Evolutionary conservation across 2,329 filamentous ascomycete species (phyloP), one percentile per base, ranked within the genome.

Genomic region (Neoscytalidium dimidiatum): DNA sequence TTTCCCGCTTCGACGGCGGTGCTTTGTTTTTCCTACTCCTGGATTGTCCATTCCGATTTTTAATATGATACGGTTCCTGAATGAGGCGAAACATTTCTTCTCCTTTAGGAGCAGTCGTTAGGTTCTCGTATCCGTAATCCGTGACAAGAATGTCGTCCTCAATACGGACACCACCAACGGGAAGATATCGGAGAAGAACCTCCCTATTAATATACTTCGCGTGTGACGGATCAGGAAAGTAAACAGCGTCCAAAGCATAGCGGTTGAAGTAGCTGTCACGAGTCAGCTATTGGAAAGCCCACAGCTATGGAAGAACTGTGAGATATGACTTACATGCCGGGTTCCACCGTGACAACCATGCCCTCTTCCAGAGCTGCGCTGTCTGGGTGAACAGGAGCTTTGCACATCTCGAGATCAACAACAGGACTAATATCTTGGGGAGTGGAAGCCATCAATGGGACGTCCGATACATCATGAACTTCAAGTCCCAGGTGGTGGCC

Each of bases 401-500:
- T 70, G 66, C 74, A 78, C 23, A 71, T 69, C 13, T 70, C 62
- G 1, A 70, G 21, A 48, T 75, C 70, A 35, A 72, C 77, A 1
- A 78, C 74, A 17, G 75, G 71, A 35, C 67, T 77, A 73, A 46
- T 72, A 75, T 35, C 73, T 69, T 4, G 19, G 49, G 51, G 9
- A 4, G 9, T 43, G 33, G 33, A 31, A 31, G 35, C 51, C 64
- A 53, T 65, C 23, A 65, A 46, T 21, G 64, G 64, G 5, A 65
- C 58, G n/a, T 57, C 67, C 2, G 69, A 65, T 3, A 78, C 74
- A 69, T 97, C 94, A 76, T 97, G 94, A 1, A 93, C 96, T 75
- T 97, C 94, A 85, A 97, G 90, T 67, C 94, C 94, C 9, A 97
- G 82, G 75, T 96, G 94, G 78, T 97, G 94, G 0, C 94, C 94